Base-by-base conservation (phyloP, 257 asterid species). In the Knoxia roxburghii region DNA sequence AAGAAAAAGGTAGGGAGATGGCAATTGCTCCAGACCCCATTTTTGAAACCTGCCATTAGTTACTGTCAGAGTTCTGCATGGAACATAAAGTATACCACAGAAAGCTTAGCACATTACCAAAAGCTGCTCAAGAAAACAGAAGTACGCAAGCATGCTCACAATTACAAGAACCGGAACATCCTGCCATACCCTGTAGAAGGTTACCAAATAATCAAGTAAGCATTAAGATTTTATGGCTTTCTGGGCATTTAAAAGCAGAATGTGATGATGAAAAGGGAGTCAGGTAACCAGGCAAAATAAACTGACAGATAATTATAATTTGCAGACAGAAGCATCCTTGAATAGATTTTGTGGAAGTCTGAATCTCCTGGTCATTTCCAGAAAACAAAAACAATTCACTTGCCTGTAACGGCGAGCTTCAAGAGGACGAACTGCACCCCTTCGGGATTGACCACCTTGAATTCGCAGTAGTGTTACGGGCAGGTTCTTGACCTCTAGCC, bases 81-180 rank as follows among this genome's bases (percentile, higher is more conserved):
- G n/a, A 62, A 37, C 63, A 58, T 8, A 76, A 72, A 49, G 20
- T 27, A 57, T 8, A 32, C 10, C 21, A n/a, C 30, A 17, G 13
- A 32, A 32, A 65, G 65, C 64, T 27, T 14, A 41, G 71, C 46
- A 29, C 45, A 91, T 83, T 51, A 89, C 98, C 97, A 93, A 78
- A 82, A 93, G 94, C 68, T 89, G 98, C 89, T 93, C 99, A 63
- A 93, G 83, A 74, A 93, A 93, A 82, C 97, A 93, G 76, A 93
- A 89, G 82, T 87, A 92, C 2, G 91, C 96, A 64, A 92, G 97
- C 97, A 87, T 87, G 91, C 97, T 89, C 72, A 89, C 86, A 10
- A 92, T 86, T 53, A 92, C 98, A 18, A 92, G 96, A 77, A 92
- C 81, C 0, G 95, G 98, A 63, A 92, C 95, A 32, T 87, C 98